phyloP scores from a whole-genome alignment of 345 rosid species.

The Moricandia moricandioides region DNA sequence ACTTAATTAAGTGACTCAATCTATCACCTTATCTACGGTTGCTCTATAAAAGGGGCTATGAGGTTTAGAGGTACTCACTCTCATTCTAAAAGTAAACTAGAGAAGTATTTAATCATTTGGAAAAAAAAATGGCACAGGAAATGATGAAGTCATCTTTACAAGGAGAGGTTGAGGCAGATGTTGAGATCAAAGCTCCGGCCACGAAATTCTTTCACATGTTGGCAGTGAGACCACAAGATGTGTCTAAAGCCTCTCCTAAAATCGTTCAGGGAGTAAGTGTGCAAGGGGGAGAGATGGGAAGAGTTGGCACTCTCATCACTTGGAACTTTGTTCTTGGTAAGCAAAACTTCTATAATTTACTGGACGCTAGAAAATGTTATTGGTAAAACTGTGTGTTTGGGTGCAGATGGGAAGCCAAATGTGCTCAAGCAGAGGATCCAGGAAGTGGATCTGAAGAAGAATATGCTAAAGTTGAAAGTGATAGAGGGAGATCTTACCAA shows the following conservation, averaged over 20 bases:
- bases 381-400: neutral
- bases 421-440: neutral
- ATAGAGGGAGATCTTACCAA: neutral
- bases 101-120: neutral
- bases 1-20: neutral
- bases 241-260: neutral
- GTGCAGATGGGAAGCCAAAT: slow-evolving; percentile 11
- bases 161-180: slow-evolving; percentile 1
- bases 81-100: neutral
- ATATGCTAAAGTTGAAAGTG: neutral
- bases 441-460: neutral
- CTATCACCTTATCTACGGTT: neutral
- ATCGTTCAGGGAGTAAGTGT: neutral
- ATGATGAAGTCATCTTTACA: neutral
- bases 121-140: neutral
- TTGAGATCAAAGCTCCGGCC: neutral
- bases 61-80: neutral
- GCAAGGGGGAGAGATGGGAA: neutral
- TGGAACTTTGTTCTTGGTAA: slow-evolving; percentile 42
- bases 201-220: slow-evolving; percentile 34
- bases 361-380: neutral
- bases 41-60: neutral
- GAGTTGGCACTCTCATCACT: slow-evolving; percentile 27
- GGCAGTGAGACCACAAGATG: slow-evolving; percentile 36
- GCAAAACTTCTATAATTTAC: neutral